Evolutionary conservation across 257 asterid species (phyloP), one percentile per base, ranked within the genome.

Genomic region (Perilla frutescens): DNA sequence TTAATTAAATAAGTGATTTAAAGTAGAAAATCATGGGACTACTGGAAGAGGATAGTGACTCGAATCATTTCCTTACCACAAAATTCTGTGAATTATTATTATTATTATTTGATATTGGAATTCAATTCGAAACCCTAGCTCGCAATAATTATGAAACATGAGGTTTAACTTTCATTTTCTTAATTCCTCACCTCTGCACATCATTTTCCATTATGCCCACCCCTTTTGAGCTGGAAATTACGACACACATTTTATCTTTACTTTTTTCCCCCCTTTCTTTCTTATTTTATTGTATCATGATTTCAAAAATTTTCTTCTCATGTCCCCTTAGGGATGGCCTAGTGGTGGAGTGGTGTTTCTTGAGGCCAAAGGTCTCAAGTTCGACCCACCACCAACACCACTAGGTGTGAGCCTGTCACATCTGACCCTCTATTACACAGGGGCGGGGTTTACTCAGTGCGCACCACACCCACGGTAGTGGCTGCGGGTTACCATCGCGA

Each of bases 41-140:
- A 43, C 40, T 67, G 73, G 59, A 48, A 43, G 41, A 40, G 68
- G 75, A 60, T 39, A 37, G 80, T 77, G 80, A 71, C 61, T 31
- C 1, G 62, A 78, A 78, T 81, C 74, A 81, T 78, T 81, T 71
- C 74, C 59, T 58, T 47, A 50, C 70, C 66, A 57, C 77, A 58
- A 60, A 73, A 56, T 74, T 77, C 68, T 45, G 45, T 58, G 79
- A 69, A 66, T 73, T 65, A 56, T 77, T 74, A 56, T 43, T 20
- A 43, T 7, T 60, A 20, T 1, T 55, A 48, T n/a, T n/a, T n/a
- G 31, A 56, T 15, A n/a, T n/a, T n/a, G 11, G 37, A 34, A 34
- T 34, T 34, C 0, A 34, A 4, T 2, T 34, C 3, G 37, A 34
- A 34, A 34, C 37, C 37, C 37, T 34, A 2, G 60, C 39, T 20